phyloP scores from a whole-genome alignment of 257 asterid species.

The Rubia yunnanensis region DNA sequence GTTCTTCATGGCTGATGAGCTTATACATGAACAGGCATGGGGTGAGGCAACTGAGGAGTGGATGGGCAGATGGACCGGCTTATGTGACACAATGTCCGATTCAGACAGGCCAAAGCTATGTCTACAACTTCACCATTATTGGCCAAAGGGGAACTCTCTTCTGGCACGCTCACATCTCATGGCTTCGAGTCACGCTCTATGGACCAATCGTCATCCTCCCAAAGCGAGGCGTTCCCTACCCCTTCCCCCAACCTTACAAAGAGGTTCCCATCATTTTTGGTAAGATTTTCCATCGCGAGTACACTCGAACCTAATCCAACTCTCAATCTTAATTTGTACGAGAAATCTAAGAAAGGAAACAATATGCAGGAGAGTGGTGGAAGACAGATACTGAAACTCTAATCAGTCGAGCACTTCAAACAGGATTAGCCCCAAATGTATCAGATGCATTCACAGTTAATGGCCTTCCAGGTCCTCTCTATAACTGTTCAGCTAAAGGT shows the following conservation, averaged over 20 bases:
- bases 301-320: too few species aligned
- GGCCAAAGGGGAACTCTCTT: slow-evolving; percentile 61
- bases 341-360: too few species aligned
- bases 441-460: slow-evolving; percentile 63
- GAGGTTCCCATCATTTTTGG: slow-evolving; percentile 50
- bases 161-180: slow-evolving; percentile 69
- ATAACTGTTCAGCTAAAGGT: slow-evolving; percentile 57
- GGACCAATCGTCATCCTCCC: slow-evolving; percentile 63
- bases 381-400: slow-evolving; percentile 46
- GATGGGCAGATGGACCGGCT: slow-evolving; percentile 72
- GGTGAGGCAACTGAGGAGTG: slow-evolving; percentile 45
- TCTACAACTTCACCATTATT: slow-evolving; percentile 43
- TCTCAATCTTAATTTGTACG: too few species aligned
- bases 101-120: slow-evolving; percentile 50
- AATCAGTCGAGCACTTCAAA: slow-evolving; percentile 43
- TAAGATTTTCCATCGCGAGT: too few species aligned
- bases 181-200: slow-evolving; percentile 53
- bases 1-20: too few species aligned
- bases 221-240: slow-evolving; percentile 34
- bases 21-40: slow-evolving; percentile 41
- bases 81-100: slow-evolving; percentile 60
- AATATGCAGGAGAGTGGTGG: slow-evolving; percentile 71
- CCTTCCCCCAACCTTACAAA: slow-evolving; percentile 45
- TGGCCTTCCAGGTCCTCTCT: slow-evolving; percentile 53
- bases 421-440: slow-evolving; percentile 52